These are phyloP conservation scores for Cercospora janseana DNA, from an alignment of 2,329 filamentous ascomycete genomes.

Conservation along the genomic window DNA sequence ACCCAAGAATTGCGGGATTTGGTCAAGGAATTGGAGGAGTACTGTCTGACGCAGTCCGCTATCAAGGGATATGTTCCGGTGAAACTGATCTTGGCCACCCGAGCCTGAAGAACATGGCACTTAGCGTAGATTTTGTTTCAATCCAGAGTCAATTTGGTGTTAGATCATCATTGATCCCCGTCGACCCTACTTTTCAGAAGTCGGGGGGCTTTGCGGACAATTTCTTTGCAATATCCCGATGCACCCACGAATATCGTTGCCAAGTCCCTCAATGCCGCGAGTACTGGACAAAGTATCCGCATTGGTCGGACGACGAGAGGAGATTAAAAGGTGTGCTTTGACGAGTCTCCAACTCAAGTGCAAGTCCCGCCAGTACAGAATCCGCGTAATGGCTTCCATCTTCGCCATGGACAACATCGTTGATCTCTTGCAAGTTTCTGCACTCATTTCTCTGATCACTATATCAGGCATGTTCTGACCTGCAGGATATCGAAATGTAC, in stretches of 20 bases:
- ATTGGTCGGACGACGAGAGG: too few species aligned
- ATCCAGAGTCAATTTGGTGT: too few species aligned
- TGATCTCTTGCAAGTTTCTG: background rate
- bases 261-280: background rate
- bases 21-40: background rate
- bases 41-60: background rate
- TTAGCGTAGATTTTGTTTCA: background rate
- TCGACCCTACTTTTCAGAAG: too few species aligned
- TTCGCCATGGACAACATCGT: background rate
- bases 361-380: too few species aligned
- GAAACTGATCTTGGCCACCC: background rate
- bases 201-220: background rate
- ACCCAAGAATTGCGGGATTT: background rate
- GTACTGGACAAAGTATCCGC: background rate
- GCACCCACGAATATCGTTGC: background rate
- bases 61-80: constrained; percentile 1
- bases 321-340: too few species aligned
- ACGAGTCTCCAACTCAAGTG: too few species aligned
- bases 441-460: background rate
- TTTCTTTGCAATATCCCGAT: background rate
- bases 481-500: background rate
- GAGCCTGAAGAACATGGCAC: too few species aligned
- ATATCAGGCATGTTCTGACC: background rate
- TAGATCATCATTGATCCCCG: too few species aligned
- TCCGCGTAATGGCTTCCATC: background rate